Evolutionary conservation across 164 flowering plant genomes (phyloP).

Genomic region (Berberis vulgaris): DNA sequence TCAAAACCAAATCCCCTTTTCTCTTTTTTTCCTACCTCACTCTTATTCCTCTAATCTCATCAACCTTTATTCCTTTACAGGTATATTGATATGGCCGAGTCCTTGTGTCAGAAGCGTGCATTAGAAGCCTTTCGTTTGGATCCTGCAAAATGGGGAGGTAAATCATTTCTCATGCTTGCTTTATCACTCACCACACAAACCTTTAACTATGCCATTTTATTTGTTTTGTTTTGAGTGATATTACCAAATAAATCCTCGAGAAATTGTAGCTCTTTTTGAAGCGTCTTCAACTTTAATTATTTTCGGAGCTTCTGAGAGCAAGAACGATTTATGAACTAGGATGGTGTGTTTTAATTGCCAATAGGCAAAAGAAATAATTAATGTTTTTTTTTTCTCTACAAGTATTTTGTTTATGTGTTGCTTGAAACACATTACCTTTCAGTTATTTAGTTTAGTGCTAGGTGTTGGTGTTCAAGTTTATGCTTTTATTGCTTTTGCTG

Average conservation of each 20-base stretch:
- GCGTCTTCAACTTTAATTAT: no score
- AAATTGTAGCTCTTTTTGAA: no score
- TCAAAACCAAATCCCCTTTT: conserved; percentile 9
- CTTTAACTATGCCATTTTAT: neutral
- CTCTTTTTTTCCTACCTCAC: neutral
- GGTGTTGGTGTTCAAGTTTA: neutral
- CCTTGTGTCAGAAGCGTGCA: conserved; percentile 97
- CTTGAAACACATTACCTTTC: no score
- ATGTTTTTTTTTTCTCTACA: no score
- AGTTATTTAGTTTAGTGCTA: no score
- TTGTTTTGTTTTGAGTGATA: no score
- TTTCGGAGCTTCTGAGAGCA: no score
- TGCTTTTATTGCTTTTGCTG: neutral
- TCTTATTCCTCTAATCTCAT: neutral
- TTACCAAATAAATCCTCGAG: no score
- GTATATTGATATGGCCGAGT: conserved; percentile 99
- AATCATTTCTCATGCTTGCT: neutral
- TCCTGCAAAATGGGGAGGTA: conserved; percentile 99
- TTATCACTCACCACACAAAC: neutral
- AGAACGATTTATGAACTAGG: no score
- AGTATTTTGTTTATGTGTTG: no score
- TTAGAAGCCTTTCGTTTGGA: conserved; percentile 90
- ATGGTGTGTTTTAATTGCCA: no score
- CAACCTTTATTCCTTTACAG: conserved; percentile 20
- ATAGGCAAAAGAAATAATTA: no score